These are phyloP conservation scores for Pseudogymnoascus sp. DNA, from an alignment of 2,329 filamentous ascomycete genomes.

Conservation along the genomic window DNA sequence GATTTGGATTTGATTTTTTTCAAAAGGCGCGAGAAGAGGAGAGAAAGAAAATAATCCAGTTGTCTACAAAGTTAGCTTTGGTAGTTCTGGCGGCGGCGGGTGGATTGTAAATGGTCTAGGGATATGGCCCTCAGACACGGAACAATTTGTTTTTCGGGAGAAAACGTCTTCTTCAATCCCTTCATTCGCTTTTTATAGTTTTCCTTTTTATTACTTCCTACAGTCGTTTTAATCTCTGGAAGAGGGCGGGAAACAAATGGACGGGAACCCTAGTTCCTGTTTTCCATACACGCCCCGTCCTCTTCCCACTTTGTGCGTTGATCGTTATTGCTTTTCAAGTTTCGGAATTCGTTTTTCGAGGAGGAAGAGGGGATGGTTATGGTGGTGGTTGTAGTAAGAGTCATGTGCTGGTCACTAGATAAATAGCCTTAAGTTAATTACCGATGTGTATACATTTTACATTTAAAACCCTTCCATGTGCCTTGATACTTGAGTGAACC, in stretches of 20 bases:
- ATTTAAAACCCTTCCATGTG: background rate
- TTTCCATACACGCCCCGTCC: background rate
- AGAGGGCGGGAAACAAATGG: background rate
- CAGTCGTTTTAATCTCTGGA: background rate
- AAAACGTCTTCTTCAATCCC: background rate
- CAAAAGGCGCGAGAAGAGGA: background rate
- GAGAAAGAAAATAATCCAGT: background rate
- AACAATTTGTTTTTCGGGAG: background rate
- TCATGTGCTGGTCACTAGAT: background rate
- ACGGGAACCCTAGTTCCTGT: background rate
- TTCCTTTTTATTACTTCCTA: background rate
- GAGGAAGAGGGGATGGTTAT: background rate
- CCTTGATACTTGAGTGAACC: background rate
- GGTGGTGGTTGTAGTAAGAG: background rate
- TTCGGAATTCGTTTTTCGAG: background rate
- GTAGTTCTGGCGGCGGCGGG: background rate
- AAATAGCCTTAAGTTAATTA: background rate
- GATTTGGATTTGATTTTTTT: background rate
- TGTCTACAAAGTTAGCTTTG: background rate
- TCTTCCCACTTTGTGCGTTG: background rate
- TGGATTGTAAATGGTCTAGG: background rate
- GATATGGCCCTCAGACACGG: background rate
- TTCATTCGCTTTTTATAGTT: background rate
- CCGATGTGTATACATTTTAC: background rate
- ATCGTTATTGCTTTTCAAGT: background rate